These are phyloP conservation scores for Helianthus annuus DNA, from an alignment of 129 eudicot genomes.

Conservation along the genomic window DNA sequence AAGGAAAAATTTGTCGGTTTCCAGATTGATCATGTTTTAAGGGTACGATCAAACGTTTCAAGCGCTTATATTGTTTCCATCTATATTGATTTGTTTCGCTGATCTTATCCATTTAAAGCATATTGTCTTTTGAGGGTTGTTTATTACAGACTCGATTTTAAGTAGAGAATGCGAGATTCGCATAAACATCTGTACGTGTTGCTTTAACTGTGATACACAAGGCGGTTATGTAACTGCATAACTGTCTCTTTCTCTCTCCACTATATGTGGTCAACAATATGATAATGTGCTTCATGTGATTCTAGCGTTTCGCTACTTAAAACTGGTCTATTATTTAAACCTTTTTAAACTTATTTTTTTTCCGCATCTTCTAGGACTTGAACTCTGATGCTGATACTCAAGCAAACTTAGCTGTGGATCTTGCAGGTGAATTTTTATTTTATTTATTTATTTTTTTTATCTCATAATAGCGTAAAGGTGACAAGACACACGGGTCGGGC, in stretches of 20 bases:
- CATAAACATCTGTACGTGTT: not conserved
- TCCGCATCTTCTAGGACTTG: conserved; percentile 41
- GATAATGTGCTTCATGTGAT: not conserved
- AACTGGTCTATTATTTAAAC: not conserved
- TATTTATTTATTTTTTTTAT: not conserved
- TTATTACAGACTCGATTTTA: not conserved
- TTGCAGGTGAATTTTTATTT: conserved; percentile 53
- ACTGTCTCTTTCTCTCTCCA: not conserved
- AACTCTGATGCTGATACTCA: conserved; percentile 95
- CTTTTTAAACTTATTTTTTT: not conserved
- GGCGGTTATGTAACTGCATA: not conserved
- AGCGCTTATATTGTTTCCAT: not conserved
- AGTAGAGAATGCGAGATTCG: not conserved
- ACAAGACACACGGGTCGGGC: not conserved
- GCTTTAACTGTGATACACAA: not conserved
- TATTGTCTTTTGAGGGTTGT: not conserved
- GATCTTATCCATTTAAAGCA: not conserved
- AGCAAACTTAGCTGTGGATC: conserved; percentile 83
- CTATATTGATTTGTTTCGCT: not conserved
- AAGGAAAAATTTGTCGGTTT: conserved; percentile 72
- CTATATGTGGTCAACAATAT: not conserved
- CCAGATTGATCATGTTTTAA: conserved; percentile 74
- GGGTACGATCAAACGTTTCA: conserved; percentile 50
- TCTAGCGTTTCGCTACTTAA: not conserved
- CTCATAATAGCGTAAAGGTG: not conserved